A percentile compares a stretch with the other conserved stretches of the same genome.
Conservation (phyloP, 257 asterid species). For the Paraleonurus japonicus region DNA sequence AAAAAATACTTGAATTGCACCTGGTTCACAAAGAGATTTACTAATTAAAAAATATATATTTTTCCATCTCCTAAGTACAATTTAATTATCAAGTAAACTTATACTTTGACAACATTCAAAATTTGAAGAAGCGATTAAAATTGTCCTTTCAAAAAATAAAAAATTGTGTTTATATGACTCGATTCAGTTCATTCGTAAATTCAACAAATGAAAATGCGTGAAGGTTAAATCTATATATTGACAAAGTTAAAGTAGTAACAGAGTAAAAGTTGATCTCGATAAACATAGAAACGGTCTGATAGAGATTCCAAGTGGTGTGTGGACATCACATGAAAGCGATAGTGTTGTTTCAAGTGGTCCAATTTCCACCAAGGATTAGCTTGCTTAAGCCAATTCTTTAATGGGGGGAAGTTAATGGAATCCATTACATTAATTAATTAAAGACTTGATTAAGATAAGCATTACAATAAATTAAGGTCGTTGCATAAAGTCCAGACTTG, state of each 20-base stretch:
- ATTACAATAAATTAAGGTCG: constrained; percentile 25
- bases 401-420: constrained; percentile 30
- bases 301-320: constrained; percentile 31
- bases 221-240: neutral
- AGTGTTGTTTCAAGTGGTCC: constrained; percentile 42
- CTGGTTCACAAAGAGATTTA: no score
- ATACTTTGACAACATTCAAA: neutral
- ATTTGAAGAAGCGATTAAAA: neutral
- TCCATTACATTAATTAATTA: constrained; percentile 29
- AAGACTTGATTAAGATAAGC: constrained; percentile 39
- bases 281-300: neutral
- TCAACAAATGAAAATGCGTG: neutral
- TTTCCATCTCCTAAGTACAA: no score
- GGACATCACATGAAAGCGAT: constrained; percentile 38
- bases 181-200: neutral
- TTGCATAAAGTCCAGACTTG: constrained; percentile 29
- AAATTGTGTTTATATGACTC: neutral
- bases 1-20: no score
- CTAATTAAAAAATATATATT: no score
- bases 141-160: no score
- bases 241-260: no score
- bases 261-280: constrained; percentile 4
- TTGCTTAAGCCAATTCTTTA: constrained; percentile 35
- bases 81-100: no score
- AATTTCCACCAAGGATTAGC: constrained; percentile 34